Base-by-base conservation (phyloP, 805 yeast genomes). In the Candida silvatica region DNA sequence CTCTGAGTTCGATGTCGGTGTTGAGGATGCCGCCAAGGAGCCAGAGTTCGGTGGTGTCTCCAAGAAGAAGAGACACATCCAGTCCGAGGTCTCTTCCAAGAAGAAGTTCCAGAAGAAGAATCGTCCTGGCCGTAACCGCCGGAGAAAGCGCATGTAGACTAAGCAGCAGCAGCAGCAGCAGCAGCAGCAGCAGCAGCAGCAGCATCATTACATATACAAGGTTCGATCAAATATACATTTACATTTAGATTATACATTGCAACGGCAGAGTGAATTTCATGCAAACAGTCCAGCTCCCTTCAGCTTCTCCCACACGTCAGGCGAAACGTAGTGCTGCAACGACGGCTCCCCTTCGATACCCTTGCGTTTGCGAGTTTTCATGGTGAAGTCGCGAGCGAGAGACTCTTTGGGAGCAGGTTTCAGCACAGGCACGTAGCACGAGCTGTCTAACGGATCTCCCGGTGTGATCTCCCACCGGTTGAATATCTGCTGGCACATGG, bases 321-420 rank as follows among this genome's bases (percentile, higher is more conserved):
- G 57, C 35, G 80, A 94, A 19, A 88, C 69, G 48, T 79, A 85
- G 44, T 76, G 76, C 32, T 69, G 66, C 32, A 88, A 50, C 2
- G 67, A 66, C 16, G 85, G 84, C 40, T 80, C 94, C 11, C 79
- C 84, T 6, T 75, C 67, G 24, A 90, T 58, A 0, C 97, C 97
- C 52, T 87, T 90, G 47, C 97, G 70, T 47, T 77, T 74, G 53
- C 99, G 69, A 0, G 96, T 86, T 55, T 94, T 92, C 59, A 85
- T 60, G 20, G 86, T 79, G 48, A 87, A 85, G 56, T 92, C 98
- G 38, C 98, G 66, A 1, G 96, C 90, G 38, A 88, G 59, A 3
- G 82, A 76, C 7, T 62, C 62, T 0, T 66, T 58, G 5, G 80
- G 78, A 1, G 92, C 95, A 0, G 95, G 84, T 45, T 75, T 76